Evolutionary conservation across 1,139 yeast species (phyloP).

Genomic region (Hansenula anomala): DNA sequence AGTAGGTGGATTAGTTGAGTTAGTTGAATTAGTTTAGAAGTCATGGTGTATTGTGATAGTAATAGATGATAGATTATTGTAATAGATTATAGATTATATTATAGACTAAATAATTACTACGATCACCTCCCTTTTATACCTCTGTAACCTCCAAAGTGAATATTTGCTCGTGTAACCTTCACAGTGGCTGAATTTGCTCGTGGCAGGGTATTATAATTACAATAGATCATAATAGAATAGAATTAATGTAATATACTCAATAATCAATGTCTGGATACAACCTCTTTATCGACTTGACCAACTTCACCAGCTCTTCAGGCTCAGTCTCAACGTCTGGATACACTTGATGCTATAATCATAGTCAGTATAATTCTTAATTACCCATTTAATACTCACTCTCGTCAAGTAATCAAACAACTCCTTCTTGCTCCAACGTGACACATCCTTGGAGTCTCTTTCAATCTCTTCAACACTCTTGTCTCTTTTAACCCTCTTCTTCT

Average conservation of each 20-base stretch:
- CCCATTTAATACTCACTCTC: slow-evolving; percentile 4
- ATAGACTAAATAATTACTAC: no score
- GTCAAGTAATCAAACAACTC: slow-evolving; percentile 11
- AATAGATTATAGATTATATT: no score
- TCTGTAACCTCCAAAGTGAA: no score
- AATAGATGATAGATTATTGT: no score
- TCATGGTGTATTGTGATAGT: no score
- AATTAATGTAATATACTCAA: not conserved
- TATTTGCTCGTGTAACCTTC: not conserved
- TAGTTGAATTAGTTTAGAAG: no score
- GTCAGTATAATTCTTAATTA: no score
- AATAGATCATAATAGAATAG: no score
- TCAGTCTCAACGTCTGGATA: slow-evolving; percentile 16
- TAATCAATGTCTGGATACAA: slow-evolving; percentile 4
- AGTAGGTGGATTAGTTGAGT: no score
- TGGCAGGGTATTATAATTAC: no score
- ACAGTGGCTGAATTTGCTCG: slow-evolving; percentile 1
- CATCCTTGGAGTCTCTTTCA: slow-evolving; percentile 7
- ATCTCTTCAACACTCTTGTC: not conserved
- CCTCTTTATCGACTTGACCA: slow-evolving; percentile 7
- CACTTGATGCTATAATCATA: slow-evolving; percentile 11
- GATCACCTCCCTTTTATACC: no score
- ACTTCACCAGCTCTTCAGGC: slow-evolving; percentile 8
- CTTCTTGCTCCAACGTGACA: slow-evolving; percentile 10
- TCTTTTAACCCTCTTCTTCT: not conserved